These are phyloP conservation scores for Trichophyton simii DNA, from an alignment of 2,329 filamentous ascomycete genomes.

Conservation along the genomic window DNA sequence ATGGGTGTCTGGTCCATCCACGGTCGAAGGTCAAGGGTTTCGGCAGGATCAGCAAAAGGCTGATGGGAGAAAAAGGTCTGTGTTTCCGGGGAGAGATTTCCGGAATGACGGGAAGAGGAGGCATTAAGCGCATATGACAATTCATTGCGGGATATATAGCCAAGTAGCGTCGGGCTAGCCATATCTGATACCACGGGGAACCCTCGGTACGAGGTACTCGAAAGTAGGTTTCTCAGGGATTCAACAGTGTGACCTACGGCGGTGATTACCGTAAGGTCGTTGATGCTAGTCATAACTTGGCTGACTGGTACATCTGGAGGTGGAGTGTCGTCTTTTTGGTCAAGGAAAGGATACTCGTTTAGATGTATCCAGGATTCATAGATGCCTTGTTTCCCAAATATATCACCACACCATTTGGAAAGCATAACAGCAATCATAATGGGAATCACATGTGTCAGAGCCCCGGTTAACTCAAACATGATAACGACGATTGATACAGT, in stretches of 20 bases:
- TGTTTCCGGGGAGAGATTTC: slow-evolving; percentile 52
- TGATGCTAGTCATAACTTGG: slow-evolving; percentile 82
- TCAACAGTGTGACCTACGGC: slow-evolving; percentile 79
- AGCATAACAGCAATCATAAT: slow-evolving; percentile 99
- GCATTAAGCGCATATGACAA: slow-evolving; percentile 66
- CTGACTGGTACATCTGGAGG: slow-evolving; percentile 76
- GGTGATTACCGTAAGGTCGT: slow-evolving; percentile 78
- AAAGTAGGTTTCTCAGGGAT: slow-evolving; percentile 57
- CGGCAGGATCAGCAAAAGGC: slow-evolving; percentile 61
- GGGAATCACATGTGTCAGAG: slow-evolving; percentile 86
- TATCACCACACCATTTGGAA: slow-evolving; percentile 95
- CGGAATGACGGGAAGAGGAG: slow-evolving; percentile 36
- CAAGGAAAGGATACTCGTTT: slow-evolving; percentile 88
- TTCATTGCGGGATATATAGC: slow-evolving; percentile 89
- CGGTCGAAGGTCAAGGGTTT: slow-evolving; percentile 74
- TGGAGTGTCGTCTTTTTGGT: slow-evolving; percentile 67
- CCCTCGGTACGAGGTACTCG: slow-evolving; percentile 66
- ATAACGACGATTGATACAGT: slow-evolving; percentile 98
- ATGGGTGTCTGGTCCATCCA: slow-evolving; percentile 99
- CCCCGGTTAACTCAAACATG: slow-evolving; percentile 97
- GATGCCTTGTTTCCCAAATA: slow-evolving; percentile 81
- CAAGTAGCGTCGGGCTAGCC: slow-evolving; percentile 65
- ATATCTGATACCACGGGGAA: slow-evolving; percentile 80
- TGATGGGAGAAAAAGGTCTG: slow-evolving; percentile 78
- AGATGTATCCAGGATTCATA: slow-evolving; percentile 98